These are phyloP conservation scores for Colletotrichum kahawae DNA, from an alignment of 2,329 filamentous ascomycete species.

Conservation along the genomic window DNA sequence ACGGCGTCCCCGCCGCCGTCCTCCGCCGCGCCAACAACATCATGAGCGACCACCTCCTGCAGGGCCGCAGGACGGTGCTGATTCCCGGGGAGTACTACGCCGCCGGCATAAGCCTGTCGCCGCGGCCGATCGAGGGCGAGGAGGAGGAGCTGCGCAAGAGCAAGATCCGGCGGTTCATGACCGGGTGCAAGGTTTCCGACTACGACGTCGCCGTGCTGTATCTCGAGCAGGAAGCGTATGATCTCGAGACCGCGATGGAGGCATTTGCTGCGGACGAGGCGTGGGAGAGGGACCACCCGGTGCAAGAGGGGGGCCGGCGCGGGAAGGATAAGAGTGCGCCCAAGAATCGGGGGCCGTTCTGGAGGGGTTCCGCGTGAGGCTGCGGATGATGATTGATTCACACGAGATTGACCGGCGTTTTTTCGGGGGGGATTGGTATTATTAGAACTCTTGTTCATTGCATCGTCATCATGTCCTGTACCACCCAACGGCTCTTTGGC, in stretches of 20 bases:
- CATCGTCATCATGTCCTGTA: constrained; percentile 23
- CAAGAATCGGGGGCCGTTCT: constrained; percentile 32
- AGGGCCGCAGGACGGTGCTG: constrained; percentile 70
- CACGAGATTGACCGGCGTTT: background rate
- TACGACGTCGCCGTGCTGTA: constrained; percentile 79
- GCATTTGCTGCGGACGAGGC: constrained; percentile 73
- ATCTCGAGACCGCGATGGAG: constrained; percentile 68
- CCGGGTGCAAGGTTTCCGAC: constrained; percentile 76
- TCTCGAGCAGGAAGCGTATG: constrained; percentile 71
- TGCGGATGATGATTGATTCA: background rate
- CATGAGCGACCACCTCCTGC: constrained; percentile 72
- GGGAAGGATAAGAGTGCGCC: constrained; percentile 29
- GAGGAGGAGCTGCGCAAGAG: constrained; percentile 74
- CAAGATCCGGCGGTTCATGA: constrained; percentile 79
- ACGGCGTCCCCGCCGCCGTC: constrained; percentile 67
- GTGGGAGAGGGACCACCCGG: constrained; percentile 75
- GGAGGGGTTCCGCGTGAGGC: constrained; percentile 29
- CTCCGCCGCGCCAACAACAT: constrained; percentile 73
- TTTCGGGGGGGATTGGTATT: background rate
- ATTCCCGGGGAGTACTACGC: constrained; percentile 76
- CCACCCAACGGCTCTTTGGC: constrained; percentile 13
- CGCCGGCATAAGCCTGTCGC: constrained; percentile 70
- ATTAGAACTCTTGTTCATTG: constrained; percentile 22
- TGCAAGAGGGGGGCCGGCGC: constrained; percentile 40
- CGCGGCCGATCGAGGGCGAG: constrained; percentile 74